These are phyloP conservation scores for Backusella macrospora DNA, from an alignment of 192 early-diverging fungal species.

Conservation along the genomic window DNA sequence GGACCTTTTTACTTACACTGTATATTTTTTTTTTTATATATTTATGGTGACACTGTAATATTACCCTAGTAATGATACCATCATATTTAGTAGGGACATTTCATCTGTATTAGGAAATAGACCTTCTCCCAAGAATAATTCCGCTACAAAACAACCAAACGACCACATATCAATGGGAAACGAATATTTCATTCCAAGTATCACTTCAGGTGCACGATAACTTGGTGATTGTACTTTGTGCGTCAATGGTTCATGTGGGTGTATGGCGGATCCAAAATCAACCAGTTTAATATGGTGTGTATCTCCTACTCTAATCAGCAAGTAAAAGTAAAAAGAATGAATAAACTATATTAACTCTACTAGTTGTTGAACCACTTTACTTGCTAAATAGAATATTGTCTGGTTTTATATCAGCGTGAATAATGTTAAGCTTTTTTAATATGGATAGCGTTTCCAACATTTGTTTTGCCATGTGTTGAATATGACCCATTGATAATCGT, in stretches of 20 bases:
- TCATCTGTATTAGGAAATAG: conserved; percentile 94
- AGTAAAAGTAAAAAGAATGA: conserved; percentile 44
- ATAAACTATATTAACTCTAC: too few relatives aligned
- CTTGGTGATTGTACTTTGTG: conserved; percentile 99
- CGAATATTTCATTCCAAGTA: conserved; percentile 89
- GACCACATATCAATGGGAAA: conserved; percentile 99
- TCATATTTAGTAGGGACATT: conserved; percentile 89
- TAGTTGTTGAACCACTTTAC: conserved; percentile 48
- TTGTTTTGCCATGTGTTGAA: conserved; percentile 89
- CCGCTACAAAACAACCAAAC: conserved; percentile 95
- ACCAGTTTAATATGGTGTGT: conserved; percentile 95
- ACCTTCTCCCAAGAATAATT: conserved; percentile 91
- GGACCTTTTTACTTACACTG: too few relatives aligned
- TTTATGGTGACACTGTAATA: background rate
- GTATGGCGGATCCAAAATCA: conserved; percentile 97
- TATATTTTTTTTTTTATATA: background rate
- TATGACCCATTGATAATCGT: conserved; percentile 86
- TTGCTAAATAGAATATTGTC: conserved; percentile 94
- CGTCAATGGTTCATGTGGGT: conserved; percentile 81
- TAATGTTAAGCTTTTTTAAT: conserved; percentile 80
- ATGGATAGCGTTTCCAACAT: conserved; percentile 87
- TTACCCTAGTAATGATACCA: conserved; percentile 89
- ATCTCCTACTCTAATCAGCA: conserved; percentile 68
- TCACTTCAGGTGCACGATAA: conserved; percentile 94
- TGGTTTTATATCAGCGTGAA: conserved; percentile 98